Conservation (phyloP, 1,139 yeast species). For the Magnusiomyces sp. region DNA sequence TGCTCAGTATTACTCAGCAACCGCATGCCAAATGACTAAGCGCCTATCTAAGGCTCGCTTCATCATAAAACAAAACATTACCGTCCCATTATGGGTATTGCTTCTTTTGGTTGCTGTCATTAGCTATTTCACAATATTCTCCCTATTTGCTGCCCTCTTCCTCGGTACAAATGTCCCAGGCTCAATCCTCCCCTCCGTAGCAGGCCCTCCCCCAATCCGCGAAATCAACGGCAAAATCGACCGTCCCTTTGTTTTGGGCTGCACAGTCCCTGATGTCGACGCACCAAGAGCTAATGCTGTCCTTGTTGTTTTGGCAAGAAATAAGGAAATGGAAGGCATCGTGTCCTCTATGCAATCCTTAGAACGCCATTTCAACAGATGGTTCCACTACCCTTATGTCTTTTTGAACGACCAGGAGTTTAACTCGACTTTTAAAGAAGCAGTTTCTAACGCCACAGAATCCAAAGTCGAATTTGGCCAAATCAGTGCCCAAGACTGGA, state of each 20-base stretch:
- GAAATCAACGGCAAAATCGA: not conserved
- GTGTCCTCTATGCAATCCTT: conserved; percentile 58
- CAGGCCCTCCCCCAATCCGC: conserved; percentile 6
- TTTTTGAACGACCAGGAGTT: conserved; percentile 76
- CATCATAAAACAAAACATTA: conserved; percentile 9
- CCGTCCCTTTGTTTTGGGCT: conserved; percentile 26
- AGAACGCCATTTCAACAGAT: conserved; percentile 81
- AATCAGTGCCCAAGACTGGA: conserved; percentile 49
- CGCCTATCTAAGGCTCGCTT: conserved; percentile 7
- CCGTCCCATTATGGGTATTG: conserved; percentile 12
- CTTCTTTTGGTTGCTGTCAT: conserved; percentile 4
- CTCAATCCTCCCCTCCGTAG: conserved; percentile 7
- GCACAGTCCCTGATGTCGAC: conserved; percentile 28
- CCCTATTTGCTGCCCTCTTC: conserved; percentile 1
- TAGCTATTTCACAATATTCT: not conserved
- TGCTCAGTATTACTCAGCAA: not conserved
- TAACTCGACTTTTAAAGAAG: conserved; percentile 48
- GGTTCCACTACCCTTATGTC: conserved; percentile 87
- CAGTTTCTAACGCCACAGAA: conserved; percentile 43
- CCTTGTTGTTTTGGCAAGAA: conserved; percentile 73
- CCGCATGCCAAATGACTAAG: not conserved
- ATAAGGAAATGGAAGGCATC: conserved; percentile 63
- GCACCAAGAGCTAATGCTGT: conserved; percentile 59
- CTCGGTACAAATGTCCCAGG: not conserved
- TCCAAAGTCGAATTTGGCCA: conserved; percentile 59